Conservation (phyloP, 2,329 filamentous ascomycete species). For the Nectriaceae sp. region DNA sequence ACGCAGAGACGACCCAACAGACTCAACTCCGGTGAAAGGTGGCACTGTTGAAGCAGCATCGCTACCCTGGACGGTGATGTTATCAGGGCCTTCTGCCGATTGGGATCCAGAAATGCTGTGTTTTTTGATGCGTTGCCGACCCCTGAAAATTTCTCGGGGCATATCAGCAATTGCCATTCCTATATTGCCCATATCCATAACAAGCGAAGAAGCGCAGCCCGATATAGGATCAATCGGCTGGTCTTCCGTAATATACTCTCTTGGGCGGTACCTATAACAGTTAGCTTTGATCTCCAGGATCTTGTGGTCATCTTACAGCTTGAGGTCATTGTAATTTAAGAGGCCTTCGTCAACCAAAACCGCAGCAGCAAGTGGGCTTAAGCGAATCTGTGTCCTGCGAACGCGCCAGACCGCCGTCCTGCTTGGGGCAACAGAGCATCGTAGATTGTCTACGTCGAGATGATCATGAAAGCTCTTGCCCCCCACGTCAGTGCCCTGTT, state of each 20-base stretch:
- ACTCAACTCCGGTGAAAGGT: conserved; percentile 8
- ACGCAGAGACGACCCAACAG: conserved; percentile 4
- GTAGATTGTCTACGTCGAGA: conserved; percentile 64
- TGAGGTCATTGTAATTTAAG: conserved; percentile 70
- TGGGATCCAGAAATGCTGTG: conserved; percentile 3
- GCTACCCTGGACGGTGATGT: conserved; percentile 7
- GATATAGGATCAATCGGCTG: conserved; percentile 80
- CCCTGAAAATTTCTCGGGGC: conserved; percentile 57
- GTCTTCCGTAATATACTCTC: conserved; percentile 75
- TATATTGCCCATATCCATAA: conserved; percentile 82
- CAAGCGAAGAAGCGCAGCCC: conserved; percentile 72
- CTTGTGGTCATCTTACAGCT: conserved; percentile 56
- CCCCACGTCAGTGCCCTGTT: conserved; percentile 64
- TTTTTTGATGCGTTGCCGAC: conserved; percentile 26
- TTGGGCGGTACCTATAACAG: conserved; percentile 47
- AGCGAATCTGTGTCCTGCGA: conserved; percentile 62
- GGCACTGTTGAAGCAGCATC: conserved; percentile 7
- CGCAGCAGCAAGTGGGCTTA: conserved; percentile 74
- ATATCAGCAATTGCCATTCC: conserved; percentile 81
- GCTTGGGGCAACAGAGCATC: conserved; percentile 69
- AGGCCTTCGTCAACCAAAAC: conserved; percentile 65
- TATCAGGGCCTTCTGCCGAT: conserved; percentile 3
- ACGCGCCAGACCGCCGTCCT: conserved; percentile 76
- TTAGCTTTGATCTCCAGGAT: conserved; percentile 8
- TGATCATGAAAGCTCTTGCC: conserved; percentile 72